Conservation (phyloP, 441 rosid species). For the Mallotus repandus region DNA sequence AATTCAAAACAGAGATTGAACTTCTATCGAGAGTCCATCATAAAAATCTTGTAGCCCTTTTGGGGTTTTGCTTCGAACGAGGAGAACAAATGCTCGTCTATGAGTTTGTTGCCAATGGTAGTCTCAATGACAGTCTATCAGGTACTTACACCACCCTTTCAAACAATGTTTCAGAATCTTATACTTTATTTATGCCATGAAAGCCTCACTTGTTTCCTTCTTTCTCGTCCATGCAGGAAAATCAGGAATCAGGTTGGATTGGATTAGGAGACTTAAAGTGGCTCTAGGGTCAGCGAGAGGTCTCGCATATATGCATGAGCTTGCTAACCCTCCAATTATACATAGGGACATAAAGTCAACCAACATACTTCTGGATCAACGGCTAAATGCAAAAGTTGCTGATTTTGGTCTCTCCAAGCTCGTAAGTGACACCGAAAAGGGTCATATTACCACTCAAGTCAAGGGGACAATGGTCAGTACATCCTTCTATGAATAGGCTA, state of each 20-base stretch:
- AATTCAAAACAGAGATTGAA: constrained; percentile 90
- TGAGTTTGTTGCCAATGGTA: constrained; percentile 71
- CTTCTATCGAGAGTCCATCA: constrained; percentile 94
- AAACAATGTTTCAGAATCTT: neutral
- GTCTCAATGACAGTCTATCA: constrained; percentile 61
- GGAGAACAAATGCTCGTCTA: constrained; percentile 80
- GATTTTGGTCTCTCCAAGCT: constrained; percentile 87
- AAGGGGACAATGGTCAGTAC: constrained; percentile 85
- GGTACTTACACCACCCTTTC: constrained; percentile 33
- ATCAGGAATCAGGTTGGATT: constrained; percentile 64
- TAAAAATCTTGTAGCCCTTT: constrained; percentile 67
- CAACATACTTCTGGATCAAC: constrained; percentile 67
- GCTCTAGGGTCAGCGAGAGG: constrained; percentile 78
- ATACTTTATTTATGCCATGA: neutral
- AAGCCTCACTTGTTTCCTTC: neutral
- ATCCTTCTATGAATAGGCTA: neutral
- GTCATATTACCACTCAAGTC: constrained; percentile 69
- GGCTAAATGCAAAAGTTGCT: constrained; percentile 67
- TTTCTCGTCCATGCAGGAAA: constrained; percentile 45
- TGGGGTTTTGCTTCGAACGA: constrained; percentile 73
- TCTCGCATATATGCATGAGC: constrained; percentile 73
- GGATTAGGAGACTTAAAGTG: constrained; percentile 68
- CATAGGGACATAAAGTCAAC: constrained; percentile 77
- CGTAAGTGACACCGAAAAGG: constrained; percentile 45
- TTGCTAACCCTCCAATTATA: constrained; percentile 77